phyloP scores from a whole-genome alignment of 1,284 basidiomycete genomes.

The Fistulina hepatica region DNA sequence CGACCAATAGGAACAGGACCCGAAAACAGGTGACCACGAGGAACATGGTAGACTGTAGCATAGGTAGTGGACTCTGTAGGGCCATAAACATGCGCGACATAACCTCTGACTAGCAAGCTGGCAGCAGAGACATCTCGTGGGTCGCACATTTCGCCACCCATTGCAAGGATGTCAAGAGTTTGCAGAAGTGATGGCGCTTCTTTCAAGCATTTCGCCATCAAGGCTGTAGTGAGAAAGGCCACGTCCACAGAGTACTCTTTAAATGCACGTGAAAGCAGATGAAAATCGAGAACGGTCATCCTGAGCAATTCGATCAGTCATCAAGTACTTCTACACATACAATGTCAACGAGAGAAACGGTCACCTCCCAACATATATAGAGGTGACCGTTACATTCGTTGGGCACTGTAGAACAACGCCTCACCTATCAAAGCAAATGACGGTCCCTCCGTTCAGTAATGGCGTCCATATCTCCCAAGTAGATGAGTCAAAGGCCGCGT shows the following conservation, averaged over 20 bases:
- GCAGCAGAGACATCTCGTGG: background rate
- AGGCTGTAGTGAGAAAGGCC: background rate
- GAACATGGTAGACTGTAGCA: background rate
- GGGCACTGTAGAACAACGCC: too few species aligned
- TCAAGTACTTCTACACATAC: too few species aligned
- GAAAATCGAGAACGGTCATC: background rate
- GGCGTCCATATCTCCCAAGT: slow-evolving; percentile 1
- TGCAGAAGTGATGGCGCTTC: background rate
- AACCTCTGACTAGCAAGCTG: background rate
- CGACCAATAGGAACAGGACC: background rate
- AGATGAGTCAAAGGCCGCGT: slow-evolving; percentile 1
- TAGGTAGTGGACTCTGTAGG: background rate
- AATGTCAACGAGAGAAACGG: too few species aligned
- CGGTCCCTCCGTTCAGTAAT: background rate
- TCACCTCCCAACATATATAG: too few species aligned
- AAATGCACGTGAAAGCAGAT: background rate
- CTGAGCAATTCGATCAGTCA: background rate
- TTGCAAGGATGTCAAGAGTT: background rate
- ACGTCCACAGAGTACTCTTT: background rate
- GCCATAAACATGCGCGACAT: background rate
- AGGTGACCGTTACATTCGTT: background rate
- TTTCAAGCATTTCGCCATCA: background rate
- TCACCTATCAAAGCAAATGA: background rate
- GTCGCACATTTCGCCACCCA: background rate
- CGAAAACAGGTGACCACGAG: background rate